These are phyloP conservation scores for Fusarium sp. DNA, from an alignment of 2,329 filamentous ascomycete species.

Conservation along the genomic window DNA sequence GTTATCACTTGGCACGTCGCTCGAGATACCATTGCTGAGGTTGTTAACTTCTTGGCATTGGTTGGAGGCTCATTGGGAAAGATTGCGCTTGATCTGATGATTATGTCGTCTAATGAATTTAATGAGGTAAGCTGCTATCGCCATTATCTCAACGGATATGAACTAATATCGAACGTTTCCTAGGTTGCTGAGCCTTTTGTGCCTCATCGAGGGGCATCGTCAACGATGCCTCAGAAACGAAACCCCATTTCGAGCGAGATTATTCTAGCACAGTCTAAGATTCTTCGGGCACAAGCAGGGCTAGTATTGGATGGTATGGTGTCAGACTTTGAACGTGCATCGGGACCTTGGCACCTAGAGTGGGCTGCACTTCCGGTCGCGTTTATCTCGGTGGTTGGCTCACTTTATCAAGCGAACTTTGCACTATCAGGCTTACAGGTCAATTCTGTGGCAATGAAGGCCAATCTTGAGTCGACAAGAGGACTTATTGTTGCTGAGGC, in stretches of 20 bases:
- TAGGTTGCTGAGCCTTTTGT: conserved; percentile 61
- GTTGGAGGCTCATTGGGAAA: conserved; percentile 68
- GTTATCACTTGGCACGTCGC: conserved; percentile 70
- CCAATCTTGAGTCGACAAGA: conserved; percentile 64
- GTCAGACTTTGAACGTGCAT: conserved; percentile 68
- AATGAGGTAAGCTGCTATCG: conserved; percentile 51
- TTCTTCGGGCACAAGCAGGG: conserved; percentile 4
- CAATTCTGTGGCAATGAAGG: conserved; percentile 62
- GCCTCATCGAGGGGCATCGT: conserved; percentile 65
- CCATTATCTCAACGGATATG: no score
- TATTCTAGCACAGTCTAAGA: conserved; percentile 66
- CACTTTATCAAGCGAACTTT: conserved; percentile 67
- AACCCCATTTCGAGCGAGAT: conserved; percentile 71
- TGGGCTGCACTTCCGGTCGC: conserved; percentile 68
- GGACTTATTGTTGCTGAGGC: conserved; percentile 70
- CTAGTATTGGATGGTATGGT: conserved; percentile 59
- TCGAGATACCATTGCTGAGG: conserved; percentile 66
- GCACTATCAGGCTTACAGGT: conserved; percentile 66
- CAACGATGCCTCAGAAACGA: conserved; percentile 70
- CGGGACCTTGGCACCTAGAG: conserved; percentile 70
- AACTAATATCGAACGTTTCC: no score
- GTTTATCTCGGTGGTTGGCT: conserved; percentile 66
- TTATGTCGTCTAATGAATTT: conserved; percentile 70
- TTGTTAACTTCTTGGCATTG: conserved; percentile 66
- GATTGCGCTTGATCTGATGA: conserved; percentile 67